A percentile compares a stretch with the other conserved stretches of the same genome.
These are phyloP conservation scores for Grosmannia penicillata DNA, from an alignment of 2,329 filamentous ascomycete genomes.

Conservation along the genomic window DNA sequence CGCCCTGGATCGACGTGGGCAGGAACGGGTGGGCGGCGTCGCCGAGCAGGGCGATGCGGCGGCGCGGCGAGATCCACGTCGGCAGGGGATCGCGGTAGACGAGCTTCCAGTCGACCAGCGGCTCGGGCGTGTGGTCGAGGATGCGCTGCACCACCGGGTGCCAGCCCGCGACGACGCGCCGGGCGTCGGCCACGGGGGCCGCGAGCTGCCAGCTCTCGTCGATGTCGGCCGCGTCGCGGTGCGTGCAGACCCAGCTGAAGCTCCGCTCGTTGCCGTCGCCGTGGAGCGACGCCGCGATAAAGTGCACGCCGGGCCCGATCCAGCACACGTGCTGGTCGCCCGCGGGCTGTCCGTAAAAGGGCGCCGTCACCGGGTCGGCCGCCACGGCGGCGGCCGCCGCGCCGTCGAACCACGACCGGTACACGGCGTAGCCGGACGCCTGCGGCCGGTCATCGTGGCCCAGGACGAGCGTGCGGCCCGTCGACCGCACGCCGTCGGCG, in stretches of 20 bases:
- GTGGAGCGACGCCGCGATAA: conserved; percentile 36
- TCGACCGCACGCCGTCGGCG: conserved; percentile 33
- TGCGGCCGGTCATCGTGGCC: conserved; percentile 28
- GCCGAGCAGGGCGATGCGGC: conserved; percentile 33
- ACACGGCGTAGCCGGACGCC: conserved; percentile 29
- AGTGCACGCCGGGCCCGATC: conserved; percentile 37
- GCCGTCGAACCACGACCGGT: conserved; percentile 28
- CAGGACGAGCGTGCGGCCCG: conserved; percentile 27
- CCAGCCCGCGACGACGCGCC: conserved; percentile 23
- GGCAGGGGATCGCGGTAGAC: conserved; percentile 37
- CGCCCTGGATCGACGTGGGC: conserved; percentile 36
- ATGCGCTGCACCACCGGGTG: conserved; percentile 27
- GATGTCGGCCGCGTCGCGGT: conserved; percentile 27
- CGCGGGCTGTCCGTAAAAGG: conserved; percentile 13
- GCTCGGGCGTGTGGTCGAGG: conserved; percentile 23
- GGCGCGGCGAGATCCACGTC: conserved; percentile 31
- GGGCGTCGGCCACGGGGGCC: conserved; percentile 23
- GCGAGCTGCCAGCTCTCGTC: conserved; percentile 29
- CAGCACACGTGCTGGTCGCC: conserved; percentile 36
- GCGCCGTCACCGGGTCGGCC: conserved; percentile 8
- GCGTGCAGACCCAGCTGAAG: conserved; percentile 39
- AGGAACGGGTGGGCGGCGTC: conserved; percentile 40
- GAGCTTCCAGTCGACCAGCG: conserved; percentile 36
- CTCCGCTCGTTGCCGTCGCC: conserved; percentile 33
- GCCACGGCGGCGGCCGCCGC: too few species aligned